phyloP scores from a whole-genome alignment of 257 asterid species.

The Hygrophila difformis region DNA sequence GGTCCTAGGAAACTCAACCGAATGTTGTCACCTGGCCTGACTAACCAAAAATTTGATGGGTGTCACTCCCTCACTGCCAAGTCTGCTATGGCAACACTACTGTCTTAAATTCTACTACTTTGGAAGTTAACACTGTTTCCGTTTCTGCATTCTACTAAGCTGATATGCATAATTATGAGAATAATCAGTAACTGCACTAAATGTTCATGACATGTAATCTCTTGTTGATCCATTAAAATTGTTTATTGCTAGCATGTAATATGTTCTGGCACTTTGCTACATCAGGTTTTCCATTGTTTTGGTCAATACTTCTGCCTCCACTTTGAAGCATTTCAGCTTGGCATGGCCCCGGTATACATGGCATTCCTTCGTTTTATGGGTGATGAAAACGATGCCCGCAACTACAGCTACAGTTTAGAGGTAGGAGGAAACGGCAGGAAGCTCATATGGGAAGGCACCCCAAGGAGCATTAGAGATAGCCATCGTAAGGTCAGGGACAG shows the following conservation, averaged over 20 bases:
- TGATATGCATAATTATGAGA: no score
- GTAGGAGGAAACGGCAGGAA: slow-evolving; percentile 35
- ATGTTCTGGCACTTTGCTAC: neutral
- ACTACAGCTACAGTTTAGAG: slow-evolving; percentile 31
- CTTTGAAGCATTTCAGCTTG: slow-evolving; percentile 34
- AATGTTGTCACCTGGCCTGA: no score
- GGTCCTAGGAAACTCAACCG: no score
- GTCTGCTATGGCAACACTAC: no score
- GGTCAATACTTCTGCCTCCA: slow-evolving; percentile 32
- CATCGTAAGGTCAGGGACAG: slow-evolving; percentile 37
- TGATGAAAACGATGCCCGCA: slow-evolving; percentile 30
- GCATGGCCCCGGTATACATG: slow-evolving; percentile 33
- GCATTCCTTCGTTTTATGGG: slow-evolving; percentile 39
- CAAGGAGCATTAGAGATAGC: slow-evolving; percentile 28
- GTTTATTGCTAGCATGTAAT: no score
- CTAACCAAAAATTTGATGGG: no score
- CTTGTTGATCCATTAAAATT: neutral
- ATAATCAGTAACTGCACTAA: neutral
- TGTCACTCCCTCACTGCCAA: no score
- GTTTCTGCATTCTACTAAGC: no score
- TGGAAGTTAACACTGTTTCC: no score
- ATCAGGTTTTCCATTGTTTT: slow-evolving; percentile 36
- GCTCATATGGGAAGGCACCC: slow-evolving; percentile 34
- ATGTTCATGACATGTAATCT: neutral
- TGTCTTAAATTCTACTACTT: no score